Conservation (phyloP, 2,329 filamentous ascomycete species). For the Knufia fluminis region DNA sequence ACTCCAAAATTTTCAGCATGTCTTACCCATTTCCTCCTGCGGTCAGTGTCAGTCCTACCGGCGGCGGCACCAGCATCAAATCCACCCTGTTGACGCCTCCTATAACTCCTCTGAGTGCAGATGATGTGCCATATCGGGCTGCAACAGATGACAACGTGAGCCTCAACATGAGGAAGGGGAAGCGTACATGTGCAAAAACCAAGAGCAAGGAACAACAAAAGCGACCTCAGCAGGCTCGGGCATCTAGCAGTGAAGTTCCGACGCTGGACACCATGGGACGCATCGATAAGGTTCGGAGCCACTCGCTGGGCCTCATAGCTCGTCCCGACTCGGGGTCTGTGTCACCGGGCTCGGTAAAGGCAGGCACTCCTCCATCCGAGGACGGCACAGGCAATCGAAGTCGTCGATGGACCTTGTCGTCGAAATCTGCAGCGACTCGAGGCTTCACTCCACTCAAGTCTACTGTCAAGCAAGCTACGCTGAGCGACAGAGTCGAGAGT, state of each 20-base stretch:
- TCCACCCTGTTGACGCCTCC: slow-evolving; percentile 16
- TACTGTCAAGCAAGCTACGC: slow-evolving; percentile 8
- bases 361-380: neutral
- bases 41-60: neutral
- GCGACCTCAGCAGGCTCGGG: neutral
- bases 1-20: slow-evolving; percentile 1
- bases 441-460: slow-evolving; percentile 14
- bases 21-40: neutral
- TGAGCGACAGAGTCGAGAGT: slow-evolving; percentile 8
- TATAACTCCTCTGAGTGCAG: slow-evolving; percentile 10
- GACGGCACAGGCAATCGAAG: neutral
- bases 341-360: neutral
- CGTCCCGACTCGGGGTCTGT: neutral
- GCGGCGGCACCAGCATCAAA: neutral
- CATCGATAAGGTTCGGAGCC: neutral
- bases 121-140: slow-evolving; percentile 18
- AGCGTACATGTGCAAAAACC: slow-evolving; percentile 1
- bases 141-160: slow-evolving; percentile 14
- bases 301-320: neutral
- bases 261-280: neutral
- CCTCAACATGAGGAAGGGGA: slow-evolving; percentile 19
- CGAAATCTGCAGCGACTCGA: slow-evolving; percentile 16
- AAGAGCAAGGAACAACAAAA: neutral
- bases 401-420: slow-evolving; percentile 19
- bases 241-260: neutral